These are phyloP conservation scores for Lentinula raphanica DNA, from an alignment of 768 basidiomycete genomes.

Conservation along the genomic window DNA sequence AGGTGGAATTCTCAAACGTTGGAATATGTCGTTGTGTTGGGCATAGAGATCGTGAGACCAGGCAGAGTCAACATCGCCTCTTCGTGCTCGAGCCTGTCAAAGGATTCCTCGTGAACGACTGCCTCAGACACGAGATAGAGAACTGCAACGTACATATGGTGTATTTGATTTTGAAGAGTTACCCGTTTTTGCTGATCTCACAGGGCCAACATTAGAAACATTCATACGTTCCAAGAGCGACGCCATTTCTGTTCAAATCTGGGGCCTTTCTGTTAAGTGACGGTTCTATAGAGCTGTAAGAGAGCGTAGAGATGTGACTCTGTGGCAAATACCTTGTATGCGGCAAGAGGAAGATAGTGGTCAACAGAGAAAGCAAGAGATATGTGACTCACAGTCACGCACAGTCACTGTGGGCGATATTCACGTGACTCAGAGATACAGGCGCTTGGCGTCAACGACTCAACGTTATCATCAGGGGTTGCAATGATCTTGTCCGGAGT, in stretches of 20 bases:
- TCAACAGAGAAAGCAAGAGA: no score
- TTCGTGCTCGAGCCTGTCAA: slow-evolving; percentile 56
- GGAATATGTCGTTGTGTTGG: slow-evolving; percentile 52
- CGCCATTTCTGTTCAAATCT: slow-evolving; percentile 46
- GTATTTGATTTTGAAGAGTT: slow-evolving; percentile 33
- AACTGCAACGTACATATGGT: slow-evolving; percentile 47
- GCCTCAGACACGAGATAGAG: slow-evolving; percentile 13
- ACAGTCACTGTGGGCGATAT: no score
- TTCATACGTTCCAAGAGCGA: slow-evolving; percentile 60
- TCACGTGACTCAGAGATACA: no score
- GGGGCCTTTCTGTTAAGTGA: background rate
- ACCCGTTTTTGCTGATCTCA: slow-evolving; percentile 35
- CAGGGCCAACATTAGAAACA: slow-evolving; percentile 35
- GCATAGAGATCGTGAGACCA: slow-evolving; percentile 76
- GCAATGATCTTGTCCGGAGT: no score
- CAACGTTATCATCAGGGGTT: no score
- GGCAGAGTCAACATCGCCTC: slow-evolving; percentile 57
- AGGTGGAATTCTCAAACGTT: slow-evolving; percentile 46
- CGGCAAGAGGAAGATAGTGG: no score
- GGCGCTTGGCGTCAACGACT: no score
- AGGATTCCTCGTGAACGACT: slow-evolving; percentile 9
- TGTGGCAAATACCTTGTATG: no score
- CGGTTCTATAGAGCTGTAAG: no score
- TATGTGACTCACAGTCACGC: no score
- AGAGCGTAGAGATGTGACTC: no score